Percentiles rank a stretch among this genome's conserved stretches.
These are phyloP conservation scores for Candida maesae DNA, from an alignment of 805 yeast genomes.

Conservation along the genomic window DNA sequence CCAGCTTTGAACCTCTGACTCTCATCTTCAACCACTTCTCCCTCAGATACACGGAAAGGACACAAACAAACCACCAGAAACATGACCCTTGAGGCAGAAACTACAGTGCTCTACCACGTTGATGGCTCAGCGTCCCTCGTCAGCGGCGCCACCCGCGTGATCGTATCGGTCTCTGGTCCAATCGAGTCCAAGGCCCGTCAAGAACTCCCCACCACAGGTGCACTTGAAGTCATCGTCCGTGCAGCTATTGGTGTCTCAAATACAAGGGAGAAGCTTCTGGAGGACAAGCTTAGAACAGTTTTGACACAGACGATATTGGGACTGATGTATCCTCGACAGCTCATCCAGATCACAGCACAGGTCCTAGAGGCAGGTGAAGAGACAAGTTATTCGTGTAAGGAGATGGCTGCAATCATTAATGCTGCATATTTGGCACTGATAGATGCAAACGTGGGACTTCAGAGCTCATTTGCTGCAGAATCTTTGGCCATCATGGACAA, in stretches of 20 bases:
- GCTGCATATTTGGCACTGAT: constrained; percentile 69
- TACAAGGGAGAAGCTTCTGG: constrained; percentile 72
- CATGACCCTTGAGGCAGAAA: constrained; percentile 12
- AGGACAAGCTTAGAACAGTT: constrained; percentile 62
- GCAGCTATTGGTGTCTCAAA: constrained; percentile 75
- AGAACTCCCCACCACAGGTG: constrained; percentile 75
- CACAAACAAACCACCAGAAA: no score
- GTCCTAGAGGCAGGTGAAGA: constrained; percentile 51
- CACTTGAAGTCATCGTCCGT: constrained; percentile 71
- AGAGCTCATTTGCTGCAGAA: constrained; percentile 56
- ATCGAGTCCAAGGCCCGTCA: constrained; percentile 79
- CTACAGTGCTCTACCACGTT: constrained; percentile 45
- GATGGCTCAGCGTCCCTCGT: constrained; percentile 76
- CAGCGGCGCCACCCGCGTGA: constrained; percentile 49
- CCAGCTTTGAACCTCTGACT: no score
- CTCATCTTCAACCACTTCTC: no score
- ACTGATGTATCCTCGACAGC: constrained; percentile 72
- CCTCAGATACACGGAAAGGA: no score
- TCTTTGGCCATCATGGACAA: constrained; percentile 40
- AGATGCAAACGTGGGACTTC: constrained; percentile 74
- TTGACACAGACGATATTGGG: constrained; percentile 58
- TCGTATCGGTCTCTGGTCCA: constrained; percentile 87
- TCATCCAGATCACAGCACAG: constrained; percentile 67
- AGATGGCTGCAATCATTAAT: constrained; percentile 44
- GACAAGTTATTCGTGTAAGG: constrained; percentile 26